Evolutionary conservation across 2,329 filamentous ascomycete species (phyloP).

Genomic region (Colletotrichum endophyticum): DNA sequence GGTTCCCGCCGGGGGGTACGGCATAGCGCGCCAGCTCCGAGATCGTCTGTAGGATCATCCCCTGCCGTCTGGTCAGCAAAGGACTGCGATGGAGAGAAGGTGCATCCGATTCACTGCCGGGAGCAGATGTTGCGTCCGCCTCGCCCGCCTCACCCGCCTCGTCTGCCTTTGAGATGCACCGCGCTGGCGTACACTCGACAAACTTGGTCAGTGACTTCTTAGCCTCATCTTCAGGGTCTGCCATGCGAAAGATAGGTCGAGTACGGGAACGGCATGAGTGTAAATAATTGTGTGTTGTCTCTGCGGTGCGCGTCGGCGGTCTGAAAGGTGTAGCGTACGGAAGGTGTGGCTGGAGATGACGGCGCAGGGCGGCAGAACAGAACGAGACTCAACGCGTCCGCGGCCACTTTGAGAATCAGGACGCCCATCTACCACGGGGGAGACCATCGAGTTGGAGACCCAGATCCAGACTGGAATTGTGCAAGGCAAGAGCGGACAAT

Average conservation of each 20-base stretch:
- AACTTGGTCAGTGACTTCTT: background rate
- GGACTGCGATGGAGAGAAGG: background rate
- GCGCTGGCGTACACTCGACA: background rate
- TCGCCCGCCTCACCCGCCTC: background rate
- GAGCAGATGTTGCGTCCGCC: background rate
- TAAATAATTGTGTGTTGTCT: background rate
- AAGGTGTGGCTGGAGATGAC: background rate
- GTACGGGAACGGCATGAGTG: background rate
- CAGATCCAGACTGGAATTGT: background rate
- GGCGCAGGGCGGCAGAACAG: background rate
- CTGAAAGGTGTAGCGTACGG: background rate
- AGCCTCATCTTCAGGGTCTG: background rate
- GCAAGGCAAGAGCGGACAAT: background rate
- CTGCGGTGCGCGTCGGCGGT: background rate
- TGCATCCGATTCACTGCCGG: background rate
- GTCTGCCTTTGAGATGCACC: background rate
- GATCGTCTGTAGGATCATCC: background rate
- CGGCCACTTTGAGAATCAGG: background rate
- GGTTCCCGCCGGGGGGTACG: background rate
- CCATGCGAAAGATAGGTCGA: background rate
- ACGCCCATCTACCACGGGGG: background rate
- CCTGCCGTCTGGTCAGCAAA: background rate
- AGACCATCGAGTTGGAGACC: background rate
- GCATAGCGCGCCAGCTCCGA: background rate
- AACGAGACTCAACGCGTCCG: background rate